Evolutionary conservation across 192 early-diverging fungal genomes (phyloP).

Genomic region (Coemansia sp.): DNA sequence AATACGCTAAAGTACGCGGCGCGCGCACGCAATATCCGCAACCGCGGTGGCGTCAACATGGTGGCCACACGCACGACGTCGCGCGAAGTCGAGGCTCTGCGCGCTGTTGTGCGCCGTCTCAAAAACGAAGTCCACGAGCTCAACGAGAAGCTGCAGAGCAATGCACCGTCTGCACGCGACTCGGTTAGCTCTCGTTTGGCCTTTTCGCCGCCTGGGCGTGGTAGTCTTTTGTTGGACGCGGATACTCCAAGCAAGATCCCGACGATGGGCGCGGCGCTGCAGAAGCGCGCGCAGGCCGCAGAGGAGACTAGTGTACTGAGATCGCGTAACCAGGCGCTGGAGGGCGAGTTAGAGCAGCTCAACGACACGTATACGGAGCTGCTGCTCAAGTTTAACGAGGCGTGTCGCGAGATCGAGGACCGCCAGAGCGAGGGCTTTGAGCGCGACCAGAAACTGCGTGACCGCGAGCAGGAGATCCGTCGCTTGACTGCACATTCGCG

Average conservation of each 20-base stretch:
- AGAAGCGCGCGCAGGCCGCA: slow-evolving; percentile 23
- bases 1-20: slow-evolving; percentile 97
- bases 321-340: slow-evolving; percentile 48
- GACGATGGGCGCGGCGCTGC: slow-evolving; percentile 32
- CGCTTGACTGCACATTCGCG: slow-evolving; percentile 42
- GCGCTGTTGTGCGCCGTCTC: slow-evolving; percentile 64
- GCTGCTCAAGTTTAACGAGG: slow-evolving; percentile 58
- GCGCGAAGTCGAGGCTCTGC: slow-evolving; percentile 69
- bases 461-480: slow-evolving; percentile 51
- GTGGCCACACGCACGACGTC: slow-evolving; percentile 54
- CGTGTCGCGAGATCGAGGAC: slow-evolving; percentile 57
- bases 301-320: slow-evolving; percentile 26
- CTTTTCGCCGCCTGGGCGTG: slow-evolving; percentile 6
- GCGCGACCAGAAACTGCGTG: slow-evolving; percentile 57
- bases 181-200: background rate
- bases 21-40: slow-evolving; percentile 94
- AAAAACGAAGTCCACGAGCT: slow-evolving; percentile 59
- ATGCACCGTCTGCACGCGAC: background rate
- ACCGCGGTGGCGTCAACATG: slow-evolving; percentile 76
- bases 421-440: slow-evolving; percentile 50
- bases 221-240: slow-evolving; percentile 2
- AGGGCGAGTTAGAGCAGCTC: slow-evolving; percentile 56
- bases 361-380: slow-evolving; percentile 61
- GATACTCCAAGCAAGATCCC: slow-evolving; percentile 30
- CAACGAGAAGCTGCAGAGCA: slow-evolving; percentile 21